phyloP scores from a whole-genome alignment of 163 green algal species.

The Coccomyxa subellipsoidea region DNA sequence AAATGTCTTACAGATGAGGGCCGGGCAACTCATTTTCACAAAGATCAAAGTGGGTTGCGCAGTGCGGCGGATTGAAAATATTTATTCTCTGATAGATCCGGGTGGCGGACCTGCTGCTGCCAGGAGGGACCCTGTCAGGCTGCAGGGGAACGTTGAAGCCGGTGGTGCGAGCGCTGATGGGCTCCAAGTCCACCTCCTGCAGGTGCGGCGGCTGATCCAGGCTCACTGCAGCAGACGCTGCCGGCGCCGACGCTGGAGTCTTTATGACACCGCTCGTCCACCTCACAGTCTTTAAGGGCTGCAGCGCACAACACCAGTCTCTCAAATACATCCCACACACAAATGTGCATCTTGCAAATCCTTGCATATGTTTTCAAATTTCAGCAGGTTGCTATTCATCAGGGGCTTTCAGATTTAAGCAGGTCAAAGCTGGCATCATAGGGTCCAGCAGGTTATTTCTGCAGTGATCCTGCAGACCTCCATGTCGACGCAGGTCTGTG shows the following conservation, averaged over 20 bases:
- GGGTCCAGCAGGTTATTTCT: no score
- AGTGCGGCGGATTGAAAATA: no score
- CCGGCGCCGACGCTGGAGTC: constrained; percentile 21
- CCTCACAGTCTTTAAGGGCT: background rate
- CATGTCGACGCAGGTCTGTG: no score
- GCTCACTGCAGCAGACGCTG: background rate
- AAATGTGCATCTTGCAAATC: no score
- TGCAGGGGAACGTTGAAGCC: background rate
- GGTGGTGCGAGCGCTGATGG: background rate
- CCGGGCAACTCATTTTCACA: no score
- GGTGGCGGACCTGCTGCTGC: background rate
- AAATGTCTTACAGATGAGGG: no score
- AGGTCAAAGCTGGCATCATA: no score
- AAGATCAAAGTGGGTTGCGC: no score
- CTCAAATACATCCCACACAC: background rate
- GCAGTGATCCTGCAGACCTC: no score
- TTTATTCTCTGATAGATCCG: background rate
- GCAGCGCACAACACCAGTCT: background rate
- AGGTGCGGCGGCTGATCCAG: background rate
- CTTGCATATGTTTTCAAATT: no score
- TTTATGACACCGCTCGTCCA: constrained; percentile 10
- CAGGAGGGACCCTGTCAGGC: background rate
- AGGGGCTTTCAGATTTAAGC: no score
- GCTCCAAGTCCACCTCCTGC: background rate
- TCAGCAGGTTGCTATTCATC: no score